Conservation (phyloP, 495 filamentous ascomycete species). For the Umbilicaria muhlenbergii region DNA sequence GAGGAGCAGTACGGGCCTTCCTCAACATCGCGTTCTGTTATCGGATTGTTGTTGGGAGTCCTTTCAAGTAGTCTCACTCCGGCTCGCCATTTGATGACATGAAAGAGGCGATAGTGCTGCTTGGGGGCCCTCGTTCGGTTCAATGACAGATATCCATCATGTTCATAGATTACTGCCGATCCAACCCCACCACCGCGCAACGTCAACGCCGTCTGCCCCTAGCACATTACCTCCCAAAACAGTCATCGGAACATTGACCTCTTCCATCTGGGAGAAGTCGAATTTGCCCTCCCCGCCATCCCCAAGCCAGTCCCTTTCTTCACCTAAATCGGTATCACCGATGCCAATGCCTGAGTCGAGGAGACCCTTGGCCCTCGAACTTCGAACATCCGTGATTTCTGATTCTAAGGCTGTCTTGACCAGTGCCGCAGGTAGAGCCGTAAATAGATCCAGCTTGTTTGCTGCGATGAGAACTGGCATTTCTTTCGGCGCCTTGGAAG, state of each 20-base stretch:
- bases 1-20: too few relatives aligned
- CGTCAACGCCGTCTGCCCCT: slow-evolving; percentile 50
- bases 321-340: slow-evolving; percentile 35
- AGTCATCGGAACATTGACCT: slow-evolving; percentile 64
- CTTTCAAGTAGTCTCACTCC: too few relatives aligned
- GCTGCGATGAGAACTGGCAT: slow-evolving; percentile 72
- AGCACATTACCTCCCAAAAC: slow-evolving; percentile 66
- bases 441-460: slow-evolving; percentile 94
- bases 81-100: too few relatives aligned
- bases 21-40: too few relatives aligned
- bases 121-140: too few relatives aligned
- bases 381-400: slow-evolving; percentile 68
- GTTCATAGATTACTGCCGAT: slow-evolving; percentile 44
- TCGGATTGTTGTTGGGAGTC: too few relatives aligned
- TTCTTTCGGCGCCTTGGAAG: slow-evolving; percentile 39
- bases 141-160: neutral
- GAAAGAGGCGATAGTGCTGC: too few relatives aligned
- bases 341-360: slow-evolving; percentile 55
- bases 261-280: slow-evolving; percentile 63
- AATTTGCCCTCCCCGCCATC: slow-evolving; percentile 63
- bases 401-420: slow-evolving; percentile 62
- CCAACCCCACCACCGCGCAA: slow-evolving; percentile 82
- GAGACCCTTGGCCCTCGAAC: slow-evolving; percentile 62
- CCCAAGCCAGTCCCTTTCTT: slow-evolving; percentile 70
- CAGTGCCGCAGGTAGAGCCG: slow-evolving; percentile 65